Evolutionary conservation across 192 early-diverging fungal species (phyloP).

Genomic region (Backusella psychrophila): DNA sequence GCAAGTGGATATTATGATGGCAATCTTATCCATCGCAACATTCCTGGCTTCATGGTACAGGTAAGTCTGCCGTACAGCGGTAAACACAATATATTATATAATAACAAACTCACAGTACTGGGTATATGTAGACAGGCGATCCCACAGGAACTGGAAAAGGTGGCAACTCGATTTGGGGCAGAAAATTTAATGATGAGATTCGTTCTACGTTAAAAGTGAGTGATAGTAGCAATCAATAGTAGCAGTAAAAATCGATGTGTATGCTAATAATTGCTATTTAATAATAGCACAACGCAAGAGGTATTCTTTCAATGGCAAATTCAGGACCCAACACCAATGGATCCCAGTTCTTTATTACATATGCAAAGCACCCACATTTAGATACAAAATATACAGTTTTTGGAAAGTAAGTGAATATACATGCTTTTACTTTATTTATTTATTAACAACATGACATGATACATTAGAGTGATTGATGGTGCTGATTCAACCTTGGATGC

Average conservation of each 20-base stretch:
- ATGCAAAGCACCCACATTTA: slow-evolving; percentile 80
- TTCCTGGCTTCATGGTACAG: slow-evolving; percentile 84
- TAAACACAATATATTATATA: no score
- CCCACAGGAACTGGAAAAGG: slow-evolving; percentile 87
- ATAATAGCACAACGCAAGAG: slow-evolving; percentile 79
- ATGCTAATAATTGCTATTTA: background rate
- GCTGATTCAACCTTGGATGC: slow-evolving; percentile 78
- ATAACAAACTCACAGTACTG: background rate
- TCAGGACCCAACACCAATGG: slow-evolving; percentile 86
- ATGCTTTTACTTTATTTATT: background rate
- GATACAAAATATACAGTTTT: slow-evolving; percentile 92
- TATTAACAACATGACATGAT: background rate
- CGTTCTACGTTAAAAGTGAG: slow-evolving; percentile 69
- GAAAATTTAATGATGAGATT: slow-evolving; percentile 80
- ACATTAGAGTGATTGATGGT: slow-evolving; percentile 80
- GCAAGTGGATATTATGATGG: slow-evolving; percentile 92
- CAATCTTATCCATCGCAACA: slow-evolving; percentile 82
- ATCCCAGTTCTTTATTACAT: slow-evolving; percentile 93
- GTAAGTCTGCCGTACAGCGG: slow-evolving; percentile 21
- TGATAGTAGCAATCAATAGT: background rate
- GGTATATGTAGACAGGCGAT: slow-evolving; percentile 67
- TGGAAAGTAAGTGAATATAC: slow-evolving; percentile 62
- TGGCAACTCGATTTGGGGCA: slow-evolving; percentile 84
- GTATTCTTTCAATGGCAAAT: slow-evolving; percentile 93
- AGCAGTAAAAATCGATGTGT: background rate